Conservation (phyloP, 2,329 filamentous ascomycete genomes). For the Colletotrichum shisoi region DNA sequence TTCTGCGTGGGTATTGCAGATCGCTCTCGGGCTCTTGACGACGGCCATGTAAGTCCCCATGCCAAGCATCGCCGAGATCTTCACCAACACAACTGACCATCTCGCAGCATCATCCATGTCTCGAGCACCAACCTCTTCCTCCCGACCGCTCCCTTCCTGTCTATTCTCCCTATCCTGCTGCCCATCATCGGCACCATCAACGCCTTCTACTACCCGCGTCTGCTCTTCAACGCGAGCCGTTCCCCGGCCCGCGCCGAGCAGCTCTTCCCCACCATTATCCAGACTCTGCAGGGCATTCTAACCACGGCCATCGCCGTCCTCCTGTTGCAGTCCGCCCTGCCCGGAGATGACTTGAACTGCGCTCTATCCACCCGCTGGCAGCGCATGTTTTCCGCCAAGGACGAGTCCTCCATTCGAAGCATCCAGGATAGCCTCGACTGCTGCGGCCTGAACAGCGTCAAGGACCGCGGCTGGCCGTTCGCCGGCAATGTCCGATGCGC, state of each 20-base stretch:
- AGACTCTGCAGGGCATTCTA: conserved; percentile 54
- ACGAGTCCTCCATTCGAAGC: conserved; percentile 58
- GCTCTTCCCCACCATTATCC: conserved; percentile 45
- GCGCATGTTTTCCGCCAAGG: conserved; percentile 59
- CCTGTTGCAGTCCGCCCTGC: conserved; percentile 48
- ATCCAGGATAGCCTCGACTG: conserved; percentile 74
- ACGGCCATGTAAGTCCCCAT: conserved; percentile 45
- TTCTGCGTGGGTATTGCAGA: conserved; percentile 36
- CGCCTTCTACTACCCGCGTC: conserved; percentile 48
- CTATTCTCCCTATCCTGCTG: conserved; percentile 52
- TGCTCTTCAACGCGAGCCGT: conserved; percentile 43
- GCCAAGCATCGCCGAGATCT: not conserved
- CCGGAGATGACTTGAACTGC: conserved; percentile 56
- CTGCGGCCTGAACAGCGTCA: conserved; percentile 67
- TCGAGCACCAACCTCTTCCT: conserved; percentile 52
- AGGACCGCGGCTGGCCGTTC: conserved; percentile 72
- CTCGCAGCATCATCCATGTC: conserved; percentile 51
- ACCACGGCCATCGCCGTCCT: conserved; percentile 57
- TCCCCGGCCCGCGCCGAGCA: conserved; percentile 30
- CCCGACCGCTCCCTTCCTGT: conserved; percentile 49
- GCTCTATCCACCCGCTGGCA: conserved; percentile 65
- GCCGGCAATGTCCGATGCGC: conserved; percentile 52
- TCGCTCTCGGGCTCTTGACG: conserved; percentile 46
- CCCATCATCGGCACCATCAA: conserved; percentile 53
- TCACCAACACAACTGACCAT: not conserved